phyloP scores from a whole-genome alignment of 331 rosid genomes.

The Dryas integrifolia region DNA sequence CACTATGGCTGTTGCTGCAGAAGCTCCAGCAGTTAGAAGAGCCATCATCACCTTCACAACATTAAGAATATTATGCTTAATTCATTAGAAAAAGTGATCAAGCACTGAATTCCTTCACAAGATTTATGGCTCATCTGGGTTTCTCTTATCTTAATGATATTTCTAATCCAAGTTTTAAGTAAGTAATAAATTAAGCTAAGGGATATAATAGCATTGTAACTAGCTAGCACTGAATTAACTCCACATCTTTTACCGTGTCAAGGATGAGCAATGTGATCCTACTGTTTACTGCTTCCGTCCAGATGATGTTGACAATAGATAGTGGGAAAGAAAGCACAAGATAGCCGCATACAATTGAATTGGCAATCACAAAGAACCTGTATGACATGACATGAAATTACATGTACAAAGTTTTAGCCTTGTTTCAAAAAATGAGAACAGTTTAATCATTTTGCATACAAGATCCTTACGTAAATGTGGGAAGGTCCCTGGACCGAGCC shows the following conservation, averaged over 20 bases:
- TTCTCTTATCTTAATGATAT: too few species aligned
- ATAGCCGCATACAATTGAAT: conserved; percentile 61
- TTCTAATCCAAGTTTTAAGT: too few species aligned
- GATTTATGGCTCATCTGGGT: too few species aligned
- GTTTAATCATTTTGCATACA: neutral
- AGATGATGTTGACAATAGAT: conserved; percentile 59
- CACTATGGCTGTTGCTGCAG: conserved; percentile 56
- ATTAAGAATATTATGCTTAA: neutral
- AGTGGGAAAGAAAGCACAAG: conserved; percentile 53
- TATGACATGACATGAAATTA: neutral
- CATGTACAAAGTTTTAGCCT: neutral
- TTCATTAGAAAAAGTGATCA: too few species aligned
- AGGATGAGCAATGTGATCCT: conserved; percentile 51
- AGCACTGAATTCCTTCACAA: too few species aligned
- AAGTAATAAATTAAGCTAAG: too few species aligned
- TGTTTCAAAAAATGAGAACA: neutral
- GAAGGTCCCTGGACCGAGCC: conserved; percentile 67
- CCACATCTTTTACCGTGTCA: conserved; percentile 51
- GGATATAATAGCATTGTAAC: too few species aligned
- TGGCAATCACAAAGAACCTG: conserved; percentile 76
- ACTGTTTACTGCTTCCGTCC: conserved; percentile 38
- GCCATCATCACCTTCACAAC: conserved; percentile 52
- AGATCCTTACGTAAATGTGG: conserved; percentile 50
- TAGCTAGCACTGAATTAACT: too few species aligned
- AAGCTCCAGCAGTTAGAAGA: conserved; percentile 48